phyloP scores from a whole-genome alignment of 1,284 basidiomycete genomes.

The Caloboletus inedulis region DNA sequence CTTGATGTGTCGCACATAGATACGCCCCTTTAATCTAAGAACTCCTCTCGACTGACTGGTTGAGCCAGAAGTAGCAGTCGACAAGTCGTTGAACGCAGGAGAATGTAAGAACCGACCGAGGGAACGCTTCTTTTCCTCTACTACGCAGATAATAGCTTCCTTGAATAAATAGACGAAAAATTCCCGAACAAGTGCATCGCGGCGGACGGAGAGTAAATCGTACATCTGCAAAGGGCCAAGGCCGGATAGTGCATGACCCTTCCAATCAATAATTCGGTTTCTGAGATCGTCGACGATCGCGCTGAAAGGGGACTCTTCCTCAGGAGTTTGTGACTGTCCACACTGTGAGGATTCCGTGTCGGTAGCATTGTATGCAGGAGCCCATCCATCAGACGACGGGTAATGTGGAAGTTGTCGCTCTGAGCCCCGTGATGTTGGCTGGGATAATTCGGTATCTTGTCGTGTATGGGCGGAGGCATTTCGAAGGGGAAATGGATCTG shows the following conservation, averaged over 20 bases:
- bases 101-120: constrained; percentile 68
- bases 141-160: constrained; percentile 94
- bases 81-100: constrained; percentile 48
- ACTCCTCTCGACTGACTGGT: constrained; percentile 63
- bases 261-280: constrained; percentile 90
- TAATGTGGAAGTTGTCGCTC: constrained; percentile 33
- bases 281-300: constrained; percentile 85
- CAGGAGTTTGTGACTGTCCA: constrained; percentile 26
- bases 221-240: constrained; percentile 89
- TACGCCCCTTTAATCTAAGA: constrained; percentile 88
- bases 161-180: constrained; percentile 96
- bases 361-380: constrained; percentile 23
- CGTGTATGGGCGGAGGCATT: constrained; percentile 30
- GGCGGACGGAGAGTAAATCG: constrained; percentile 84
- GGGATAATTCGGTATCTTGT: constrained; percentile 38
- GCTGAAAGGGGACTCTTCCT: constrained; percentile 69
- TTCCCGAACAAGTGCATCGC: constrained; percentile 83
- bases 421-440: constrained; percentile 14
- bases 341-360: constrained; percentile 31
- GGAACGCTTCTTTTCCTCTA: constrained; percentile 87
- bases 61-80: constrained; percentile 40
- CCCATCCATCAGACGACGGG: constrained; percentile 32
- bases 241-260: constrained; percentile 82
- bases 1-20: constrained; percentile 91
- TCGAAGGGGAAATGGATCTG: constrained; percentile 41